Evolutionary conservation across 345 rosid genomes (phyloP).

Genomic region (Moricandia arvensis): DNA sequence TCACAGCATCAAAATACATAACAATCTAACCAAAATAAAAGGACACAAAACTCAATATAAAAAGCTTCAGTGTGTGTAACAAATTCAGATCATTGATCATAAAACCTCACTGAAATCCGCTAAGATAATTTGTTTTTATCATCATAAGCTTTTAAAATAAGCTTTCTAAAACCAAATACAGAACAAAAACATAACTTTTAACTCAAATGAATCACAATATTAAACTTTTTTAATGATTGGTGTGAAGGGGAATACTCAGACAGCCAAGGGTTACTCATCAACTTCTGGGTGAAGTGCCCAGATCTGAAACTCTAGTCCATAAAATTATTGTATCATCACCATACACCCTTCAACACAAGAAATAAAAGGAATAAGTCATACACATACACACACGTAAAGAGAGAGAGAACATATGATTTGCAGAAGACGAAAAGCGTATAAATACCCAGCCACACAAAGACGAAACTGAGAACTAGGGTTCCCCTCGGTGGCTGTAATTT

Average conservation of each 20-base stretch:
- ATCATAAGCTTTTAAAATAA: slow-evolving; percentile 56
- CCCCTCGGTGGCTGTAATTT: neutral
- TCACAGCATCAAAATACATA: slow-evolving; percentile 46
- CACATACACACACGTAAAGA: neutral
- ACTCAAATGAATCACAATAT: neutral
- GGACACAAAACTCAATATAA: too few species aligned
- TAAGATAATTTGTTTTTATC: slow-evolving; percentile 66
- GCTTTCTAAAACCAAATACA: neutral
- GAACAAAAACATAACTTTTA: neutral
- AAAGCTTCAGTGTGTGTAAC: slow-evolving; percentile 98
- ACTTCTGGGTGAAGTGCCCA: slow-evolving; percentile 43
- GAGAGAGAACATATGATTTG: neutral
- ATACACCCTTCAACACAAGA: slow-evolving; percentile 30
- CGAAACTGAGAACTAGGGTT: slow-evolving; percentile 4
- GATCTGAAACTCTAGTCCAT: slow-evolving; percentile 99
- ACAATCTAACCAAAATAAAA: neutral
- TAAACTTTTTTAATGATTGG: neutral
- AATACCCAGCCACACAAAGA: neutral
- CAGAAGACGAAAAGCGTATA: neutral
- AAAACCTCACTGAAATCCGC: slow-evolving; percentile 96
- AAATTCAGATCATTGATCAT: slow-evolving; percentile 71
- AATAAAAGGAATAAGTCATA: neutral
- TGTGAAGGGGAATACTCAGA: slow-evolving; percentile 59
- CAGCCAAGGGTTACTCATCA: slow-evolving; percentile 99
- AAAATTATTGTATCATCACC: slow-evolving; percentile 56